Base-by-base conservation (phyloP, 208 protist genomes). In the Acanthamoeba castellanii region DNA sequence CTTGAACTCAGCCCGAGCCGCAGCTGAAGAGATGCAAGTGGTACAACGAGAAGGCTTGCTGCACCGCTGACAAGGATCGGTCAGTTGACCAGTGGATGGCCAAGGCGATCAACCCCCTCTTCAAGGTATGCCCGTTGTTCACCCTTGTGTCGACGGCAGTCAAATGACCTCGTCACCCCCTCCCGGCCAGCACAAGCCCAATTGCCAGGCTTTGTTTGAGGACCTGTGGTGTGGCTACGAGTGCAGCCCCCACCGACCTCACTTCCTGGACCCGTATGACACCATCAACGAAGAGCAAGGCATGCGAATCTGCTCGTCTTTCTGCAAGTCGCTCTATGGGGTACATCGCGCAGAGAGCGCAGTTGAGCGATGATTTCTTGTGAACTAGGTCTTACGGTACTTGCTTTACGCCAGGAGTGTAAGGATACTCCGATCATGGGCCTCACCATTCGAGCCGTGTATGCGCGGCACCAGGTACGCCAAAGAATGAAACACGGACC, bases 371-470 rank as follows among this genome's bases (percentile, higher is more conserved):
- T n/a, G n/a, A n/a, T n/a, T n/a, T n/a, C n/a, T n/a, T n/a, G n/a
- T n/a, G n/a, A 18, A 27, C n/a, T 47, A 20, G 14, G 14, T 61
- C 14, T 61, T 0, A 87, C 45, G 5, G 8, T 87, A 30, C 78
- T 87, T 8, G 7, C 27, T 13, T 30, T 87, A n/a, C 25, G 50
- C 22, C 34, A 88, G 81, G 81, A n/a, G 14, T 88, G 81, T 42
- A 88, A 88, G n/a, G 81, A 88, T 9, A 42, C n/a, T 20, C 50
- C 52, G 47, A 25, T 88, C 3, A 88, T 88, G 81, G 81, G 81
- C 7, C 52, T 88, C 16, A 55, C 47, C 52, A 9, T 88, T 13
- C 64, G 59, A 34, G 22, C 81, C 8, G 45, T 88, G 9, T 88
- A 88, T n/a, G 20, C 42, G 0, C 81, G 81, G 2, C 30, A 30